Evolutionary conservation across 306 rosid species (phyloP).

Genomic region (Sicyos edulis): DNA sequence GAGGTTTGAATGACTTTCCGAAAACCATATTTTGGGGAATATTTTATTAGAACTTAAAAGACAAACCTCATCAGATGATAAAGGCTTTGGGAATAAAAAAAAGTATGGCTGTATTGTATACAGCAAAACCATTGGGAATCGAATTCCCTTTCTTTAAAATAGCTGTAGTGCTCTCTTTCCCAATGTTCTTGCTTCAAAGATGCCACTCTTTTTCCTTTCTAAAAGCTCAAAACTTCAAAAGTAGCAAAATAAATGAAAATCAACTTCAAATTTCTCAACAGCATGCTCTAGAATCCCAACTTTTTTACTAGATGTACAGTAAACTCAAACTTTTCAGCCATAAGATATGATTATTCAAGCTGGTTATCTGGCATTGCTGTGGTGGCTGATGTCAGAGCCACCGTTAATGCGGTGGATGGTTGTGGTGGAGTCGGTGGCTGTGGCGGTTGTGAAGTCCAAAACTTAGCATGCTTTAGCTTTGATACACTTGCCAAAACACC

Average conservation of each 20-base stretch:
- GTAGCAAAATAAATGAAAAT: neutral
- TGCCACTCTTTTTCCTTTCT: slow-evolving; percentile 16
- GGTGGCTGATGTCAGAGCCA: neutral
- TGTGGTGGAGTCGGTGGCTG: neutral
- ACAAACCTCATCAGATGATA: neutral
- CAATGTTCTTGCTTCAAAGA: slow-evolving; percentile 15
- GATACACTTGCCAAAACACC: slow-evolving; percentile 24
- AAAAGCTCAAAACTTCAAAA: slow-evolving; percentile 11
- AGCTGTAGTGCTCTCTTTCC: neutral
- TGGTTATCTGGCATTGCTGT: slow-evolving; percentile 9
- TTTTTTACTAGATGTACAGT: neutral
- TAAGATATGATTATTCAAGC: slow-evolving; percentile 12
- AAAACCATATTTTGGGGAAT: neutral
- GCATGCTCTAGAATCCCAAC: slow-evolving; percentile 17
- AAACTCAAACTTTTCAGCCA: neutral
- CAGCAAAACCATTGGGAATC: slow-evolving; percentile 21
- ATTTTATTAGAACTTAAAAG: slow-evolving; percentile 13
- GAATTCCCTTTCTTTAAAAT: slow-evolving; percentile 11
- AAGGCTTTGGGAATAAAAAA: slow-evolving; percentile 31
- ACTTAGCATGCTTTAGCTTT: slow-evolving; percentile 21
- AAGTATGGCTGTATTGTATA: slow-evolving; percentile 23
- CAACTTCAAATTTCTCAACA: slow-evolving; percentile 7
- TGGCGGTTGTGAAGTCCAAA: slow-evolving; percentile 18
- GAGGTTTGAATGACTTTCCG: neutral
- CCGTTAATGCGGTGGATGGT: neutral